A percentile compares a stretch with the other conserved stretches of the same genome.
These are phyloP conservation scores for Nothopassalora personata DNA, from an alignment of 2,329 filamentous ascomycete genomes.

Conservation along the genomic window DNA sequence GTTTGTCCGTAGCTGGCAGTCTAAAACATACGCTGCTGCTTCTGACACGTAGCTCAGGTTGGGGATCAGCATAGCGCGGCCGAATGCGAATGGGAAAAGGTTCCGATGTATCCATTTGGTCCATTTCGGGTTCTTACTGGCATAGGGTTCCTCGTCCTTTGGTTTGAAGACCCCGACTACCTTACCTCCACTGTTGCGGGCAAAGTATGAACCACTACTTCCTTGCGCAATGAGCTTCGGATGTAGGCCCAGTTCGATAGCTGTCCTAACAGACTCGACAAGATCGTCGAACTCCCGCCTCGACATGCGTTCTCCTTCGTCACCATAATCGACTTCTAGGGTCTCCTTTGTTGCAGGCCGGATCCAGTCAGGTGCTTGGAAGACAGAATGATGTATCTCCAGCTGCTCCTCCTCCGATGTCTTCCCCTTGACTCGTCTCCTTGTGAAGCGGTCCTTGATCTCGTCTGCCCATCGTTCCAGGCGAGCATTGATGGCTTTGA, in stretches of 20 bases:
- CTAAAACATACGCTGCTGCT: slow-evolving; percentile 91
- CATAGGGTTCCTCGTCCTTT: slow-evolving; percentile 97
- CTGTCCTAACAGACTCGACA: slow-evolving; percentile 81
- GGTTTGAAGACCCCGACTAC: slow-evolving; percentile 98
- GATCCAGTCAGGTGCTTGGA: slow-evolving; percentile 85
- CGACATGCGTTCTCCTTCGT: slow-evolving; percentile 57
- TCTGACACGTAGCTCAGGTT: slow-evolving; percentile 98
- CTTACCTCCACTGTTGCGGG: slow-evolving; percentile 82
- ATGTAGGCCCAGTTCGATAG: slow-evolving; percentile 86
- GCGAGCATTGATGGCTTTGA: slow-evolving; percentile 95
- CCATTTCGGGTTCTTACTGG: slow-evolving; percentile 91
- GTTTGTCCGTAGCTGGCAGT: slow-evolving; percentile 81
- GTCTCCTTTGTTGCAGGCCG: slow-evolving; percentile 71
- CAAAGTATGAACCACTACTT: slow-evolving; percentile 97
- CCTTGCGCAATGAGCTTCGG: slow-evolving; percentile 95
- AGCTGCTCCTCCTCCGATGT: slow-evolving; percentile 75
- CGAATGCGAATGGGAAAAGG: slow-evolving; percentile 94
- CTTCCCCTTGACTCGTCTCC: slow-evolving; percentile 67
- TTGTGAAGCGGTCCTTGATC: slow-evolving; percentile 95
- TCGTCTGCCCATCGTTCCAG: slow-evolving; percentile 96
- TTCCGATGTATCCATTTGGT: slow-evolving; percentile 99
- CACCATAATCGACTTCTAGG: slow-evolving; percentile 53
- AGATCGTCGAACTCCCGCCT: slow-evolving; percentile 79
- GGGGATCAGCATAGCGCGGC: slow-evolving; percentile 88
- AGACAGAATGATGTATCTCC: slow-evolving; percentile 96